phyloP scores from a whole-genome alignment of 2,329 filamentous ascomycete species.

The Cladobotryum protrusum region DNA sequence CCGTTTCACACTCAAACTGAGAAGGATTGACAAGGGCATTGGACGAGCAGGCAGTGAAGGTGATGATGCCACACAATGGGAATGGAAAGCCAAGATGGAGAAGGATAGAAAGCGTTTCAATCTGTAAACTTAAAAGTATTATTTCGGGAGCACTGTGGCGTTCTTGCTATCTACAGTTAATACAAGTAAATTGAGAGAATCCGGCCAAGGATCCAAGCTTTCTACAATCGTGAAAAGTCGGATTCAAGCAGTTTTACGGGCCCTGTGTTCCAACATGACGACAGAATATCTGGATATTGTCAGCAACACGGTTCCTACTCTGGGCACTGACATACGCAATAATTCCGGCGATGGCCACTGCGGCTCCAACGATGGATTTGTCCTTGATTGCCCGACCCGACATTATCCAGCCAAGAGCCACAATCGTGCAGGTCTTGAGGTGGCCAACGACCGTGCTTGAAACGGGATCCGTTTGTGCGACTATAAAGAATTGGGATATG shows the following conservation, averaged over 20 bases:
- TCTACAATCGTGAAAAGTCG: too few species aligned
- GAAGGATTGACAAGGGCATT: constrained; percentile 86
- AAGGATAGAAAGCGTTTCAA: constrained; percentile 92
- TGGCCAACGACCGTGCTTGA: constrained; percentile 62
- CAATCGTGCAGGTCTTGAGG: constrained; percentile 59
- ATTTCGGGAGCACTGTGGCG: too few species aligned
- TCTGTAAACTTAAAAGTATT: constrained; percentile 45
- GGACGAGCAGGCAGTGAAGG: constrained; percentile 60
- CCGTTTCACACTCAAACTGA: constrained; percentile 68
- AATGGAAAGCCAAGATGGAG: constrained; percentile 95
- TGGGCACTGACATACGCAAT: constrained; percentile 39
- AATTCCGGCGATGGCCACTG: constrained; percentile 52
- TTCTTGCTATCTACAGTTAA: neutral
- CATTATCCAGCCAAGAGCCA: constrained; percentile 55
- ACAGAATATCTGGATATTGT: constrained; percentile 36
- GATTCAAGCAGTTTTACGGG: neutral
- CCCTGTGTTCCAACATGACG: constrained; percentile 41
- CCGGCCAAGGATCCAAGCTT: too few species aligned
- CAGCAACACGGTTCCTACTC: neutral
- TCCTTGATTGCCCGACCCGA: constrained; percentile 51
- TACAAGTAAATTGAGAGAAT: neutral
- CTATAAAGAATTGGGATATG: constrained; percentile 57
- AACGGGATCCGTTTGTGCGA: constrained; percentile 55
- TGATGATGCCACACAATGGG: constrained; percentile 78
- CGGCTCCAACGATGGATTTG: constrained; percentile 48